A percentile compares a stretch with the other conserved stretches of the same genome.
phyloP scores from a whole-genome alignment of 2,329 filamentous ascomycete species.

The Alternaria ethzedia region DNA sequence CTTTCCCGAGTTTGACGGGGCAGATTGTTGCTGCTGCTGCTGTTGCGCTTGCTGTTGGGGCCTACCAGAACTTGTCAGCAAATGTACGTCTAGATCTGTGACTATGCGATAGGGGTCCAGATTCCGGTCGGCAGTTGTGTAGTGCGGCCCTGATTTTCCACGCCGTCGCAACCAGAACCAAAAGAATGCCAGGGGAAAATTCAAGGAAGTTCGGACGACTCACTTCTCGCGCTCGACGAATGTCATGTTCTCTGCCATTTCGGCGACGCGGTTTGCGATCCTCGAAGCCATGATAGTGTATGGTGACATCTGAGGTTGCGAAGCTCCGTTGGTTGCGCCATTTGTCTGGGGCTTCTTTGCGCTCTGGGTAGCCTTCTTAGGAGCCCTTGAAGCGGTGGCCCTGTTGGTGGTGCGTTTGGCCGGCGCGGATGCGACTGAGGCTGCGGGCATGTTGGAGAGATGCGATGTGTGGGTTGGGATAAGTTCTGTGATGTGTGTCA shows the following conservation, averaged over 20 bases:
- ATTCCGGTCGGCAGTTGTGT: not conserved
- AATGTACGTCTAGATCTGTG: not conserved
- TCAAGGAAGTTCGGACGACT: constrained; percentile 8
- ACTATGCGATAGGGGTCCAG: not conserved
- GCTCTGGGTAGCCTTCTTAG: constrained; percentile 33
- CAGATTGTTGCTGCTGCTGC: constrained; percentile 22
- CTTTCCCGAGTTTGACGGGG: constrained; percentile 34
- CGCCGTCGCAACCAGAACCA: constrained; percentile 18
- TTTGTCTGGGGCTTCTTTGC: constrained; percentile 32
- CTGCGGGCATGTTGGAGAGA: constrained; percentile 36
- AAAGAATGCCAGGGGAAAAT: not conserved
- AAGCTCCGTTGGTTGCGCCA: constrained; percentile 36
- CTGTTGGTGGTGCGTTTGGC: constrained; percentile 41
- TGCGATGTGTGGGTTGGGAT: not conserved
- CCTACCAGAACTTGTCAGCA: constrained; percentile 23
- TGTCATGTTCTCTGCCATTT: constrained; percentile 61
- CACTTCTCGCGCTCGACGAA: constrained; percentile 56
- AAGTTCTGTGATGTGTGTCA: constrained; percentile 2
- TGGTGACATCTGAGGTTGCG: constrained; percentile 47
- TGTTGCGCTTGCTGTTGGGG: constrained; percentile 29
- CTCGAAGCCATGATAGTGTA: constrained; percentile 59
- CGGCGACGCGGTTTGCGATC: constrained; percentile 59
- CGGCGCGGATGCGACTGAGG: constrained; percentile 44
- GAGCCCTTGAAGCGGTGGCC: constrained; percentile 36
- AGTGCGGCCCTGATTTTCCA: constrained; percentile 1